phyloP scores from a whole-genome alignment of 345 rosid species.

The Hevea brasiliensis region DNA sequence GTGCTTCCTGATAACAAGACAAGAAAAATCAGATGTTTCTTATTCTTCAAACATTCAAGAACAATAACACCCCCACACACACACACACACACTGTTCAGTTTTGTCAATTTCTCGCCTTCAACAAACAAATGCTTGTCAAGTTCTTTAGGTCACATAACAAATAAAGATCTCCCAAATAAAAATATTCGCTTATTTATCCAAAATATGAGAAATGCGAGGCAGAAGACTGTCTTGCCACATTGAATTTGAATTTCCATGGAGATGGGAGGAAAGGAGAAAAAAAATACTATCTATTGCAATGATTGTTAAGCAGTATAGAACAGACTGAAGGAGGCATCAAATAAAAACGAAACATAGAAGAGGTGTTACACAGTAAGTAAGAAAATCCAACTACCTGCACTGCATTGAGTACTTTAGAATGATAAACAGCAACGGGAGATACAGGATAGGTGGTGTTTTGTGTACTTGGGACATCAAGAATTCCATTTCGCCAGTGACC shows the following conservation, averaged over 20 bases:
- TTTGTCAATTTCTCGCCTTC: background rate
- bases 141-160: slow-evolving; percentile 2
- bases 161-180: background rate
- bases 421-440: slow-evolving; percentile 83
- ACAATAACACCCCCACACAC: background rate
- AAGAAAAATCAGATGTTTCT: background rate
- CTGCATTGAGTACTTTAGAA: slow-evolving; percentile 86
- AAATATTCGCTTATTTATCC: background rate
- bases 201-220: background rate
- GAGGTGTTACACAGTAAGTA: too few relatives aligned
- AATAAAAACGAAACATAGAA: background rate
- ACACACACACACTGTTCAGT: background rate
- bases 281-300: background rate
- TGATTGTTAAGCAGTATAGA: background rate
- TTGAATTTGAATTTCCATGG: slow-evolving; percentile 2
- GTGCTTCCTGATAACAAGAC: slow-evolving; percentile 64
- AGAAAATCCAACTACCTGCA: slow-evolving; percentile 53
- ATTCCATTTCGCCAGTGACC: slow-evolving; percentile 97
- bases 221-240: background rate
- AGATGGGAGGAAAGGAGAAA: too few relatives aligned
- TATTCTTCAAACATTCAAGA: background rate
- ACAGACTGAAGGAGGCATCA: background rate
- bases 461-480: slow-evolving; percentile 85
- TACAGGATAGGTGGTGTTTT: slow-evolving; percentile 52
- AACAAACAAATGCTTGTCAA: background rate